Base-by-base conservation (phyloP, 108 stramenopile species). In the Skeletonema menzelii region DNA sequence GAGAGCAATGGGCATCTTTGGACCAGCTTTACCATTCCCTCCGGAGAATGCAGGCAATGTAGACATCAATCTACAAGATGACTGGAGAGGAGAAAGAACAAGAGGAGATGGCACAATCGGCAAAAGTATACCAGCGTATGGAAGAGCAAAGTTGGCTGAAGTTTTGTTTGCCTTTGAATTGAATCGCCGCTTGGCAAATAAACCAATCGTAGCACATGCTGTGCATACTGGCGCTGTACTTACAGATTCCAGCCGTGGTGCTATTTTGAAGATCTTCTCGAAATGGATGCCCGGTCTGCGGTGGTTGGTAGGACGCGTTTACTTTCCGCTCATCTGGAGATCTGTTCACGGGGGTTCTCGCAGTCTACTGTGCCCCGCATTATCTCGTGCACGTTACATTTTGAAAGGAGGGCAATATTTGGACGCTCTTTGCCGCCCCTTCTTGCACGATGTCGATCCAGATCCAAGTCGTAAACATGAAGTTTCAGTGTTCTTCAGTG, bases 101-200 rank as follows among this genome's bases (percentile, higher is more conserved):
- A 24, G 58, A 3, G 58, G 58, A 27, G 58, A 59, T 14, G 19
- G 14, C 1, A 59, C 27, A 0, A 59, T 15, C 4, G 64, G 64
- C 14, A 15, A 14, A 1, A 65, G 64, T n/a, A 1, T 65, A 15
- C 27, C 38, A 8, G 64, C 64, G 13, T 65, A 65, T 49, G 64
- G 44, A 14, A 42, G 64, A 27, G 64, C 64, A 42, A 65, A 65
- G 64, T 13, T 65, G 19, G n/a, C 27, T n/a, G 34, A 65, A 14
- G 19, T 55, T 8, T 31, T 65, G 14, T 65, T 65, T 22, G 64
- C 64, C 14, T n/a, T 49, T n/a, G 64, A 65, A 22, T 53, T 65
- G 46, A 65, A 65, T 22, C 42, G 64, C 8, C 20, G 46, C 8
- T 2, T 49, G 62, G 42, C 42, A 31, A 31, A 31, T 14, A 15